phyloP scores from a whole-genome alignment of 768 basidiomycete species.

The Leccinum broughii region DNA sequence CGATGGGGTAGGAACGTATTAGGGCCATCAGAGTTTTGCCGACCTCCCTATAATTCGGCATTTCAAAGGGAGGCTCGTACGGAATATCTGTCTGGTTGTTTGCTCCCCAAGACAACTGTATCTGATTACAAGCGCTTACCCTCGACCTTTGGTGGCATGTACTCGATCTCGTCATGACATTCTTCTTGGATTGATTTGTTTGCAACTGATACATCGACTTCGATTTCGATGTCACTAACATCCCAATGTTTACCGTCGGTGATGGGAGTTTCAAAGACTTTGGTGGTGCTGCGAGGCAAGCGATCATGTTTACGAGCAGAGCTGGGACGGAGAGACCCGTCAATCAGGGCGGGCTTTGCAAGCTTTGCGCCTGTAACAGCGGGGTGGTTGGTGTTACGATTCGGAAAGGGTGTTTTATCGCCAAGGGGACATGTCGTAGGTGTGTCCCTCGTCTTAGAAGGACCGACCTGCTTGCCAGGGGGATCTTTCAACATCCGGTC shows the following conservation, averaged over 20 bases:
- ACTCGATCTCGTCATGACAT: constrained; percentile 51
- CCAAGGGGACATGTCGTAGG: constrained; percentile 50
- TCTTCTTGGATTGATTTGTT: constrained; percentile 31
- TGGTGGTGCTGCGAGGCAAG: constrained; percentile 49
- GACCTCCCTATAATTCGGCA: constrained; percentile 48
- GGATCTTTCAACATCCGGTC: constrained; percentile 23
- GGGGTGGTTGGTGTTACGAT: constrained; percentile 43
- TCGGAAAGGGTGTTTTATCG: constrained; percentile 79
- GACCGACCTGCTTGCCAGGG: constrained; percentile 29
- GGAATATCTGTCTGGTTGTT: constrained; percentile 34
- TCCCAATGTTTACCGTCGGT: constrained; percentile 76
- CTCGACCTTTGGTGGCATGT: constrained; percentile 54
- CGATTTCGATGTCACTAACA: constrained; percentile 56
- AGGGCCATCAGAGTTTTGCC: constrained; percentile 39
- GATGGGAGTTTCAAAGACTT: constrained; percentile 64
- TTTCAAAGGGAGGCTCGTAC: constrained; percentile 48
- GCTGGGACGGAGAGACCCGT: constrained; percentile 58
- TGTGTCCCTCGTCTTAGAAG: constrained; percentile 27
- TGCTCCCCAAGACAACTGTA: not conserved
- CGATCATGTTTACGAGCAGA: constrained; percentile 66
- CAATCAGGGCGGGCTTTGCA: constrained; percentile 40
- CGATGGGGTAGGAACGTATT: constrained; percentile 37
- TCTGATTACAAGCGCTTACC: constrained; percentile 35
- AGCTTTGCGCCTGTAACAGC: constrained; percentile 38
- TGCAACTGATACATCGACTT: constrained; percentile 25